Base-by-base conservation (phyloP, 106 monocot species). In the Dendrobium officinale region DNA sequence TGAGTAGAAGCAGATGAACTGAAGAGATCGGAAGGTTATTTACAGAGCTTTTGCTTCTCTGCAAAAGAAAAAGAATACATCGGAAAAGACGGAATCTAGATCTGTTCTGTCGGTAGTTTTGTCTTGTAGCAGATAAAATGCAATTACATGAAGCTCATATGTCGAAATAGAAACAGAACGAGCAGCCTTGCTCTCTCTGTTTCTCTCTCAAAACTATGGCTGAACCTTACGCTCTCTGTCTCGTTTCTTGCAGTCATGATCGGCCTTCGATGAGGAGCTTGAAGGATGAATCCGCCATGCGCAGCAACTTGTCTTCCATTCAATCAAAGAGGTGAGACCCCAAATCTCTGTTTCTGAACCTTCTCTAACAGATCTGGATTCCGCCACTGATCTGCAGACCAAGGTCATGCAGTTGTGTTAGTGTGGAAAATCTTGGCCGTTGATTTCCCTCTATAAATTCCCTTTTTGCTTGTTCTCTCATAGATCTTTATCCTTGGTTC, bases 341-440 rank as follows among this genome's bases (percentile, higher is more conserved):
- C 74, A 4, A 44, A 42, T 43, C 74, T 74, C 43, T 70, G 70
- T 70, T 70, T 70, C 70, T 37, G 70, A 26, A 13, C 33, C 70
- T 67, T 67, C 67, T 68, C 68, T 8, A 15, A 68, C 29, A 26
- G 68, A 68, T 26, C 26, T 4, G 13, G 68, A 22, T 37, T 37
- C 37, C 37, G 37, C 61, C n/a, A 61, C 9, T 61, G 19, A 61
- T 22, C 61, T 51, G 51, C 61, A 61, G 61, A 15, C 56, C 19
- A 16, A 61, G 19, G 4, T 61, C 61, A 61, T 61, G 61, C 61
- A n/a, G 15, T 3, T 61, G 22, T 61, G 22, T 22, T 19, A 22
- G 4, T 22, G 4, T 22, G 61, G 61, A 22, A 1, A 61, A 61
- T 61, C 61, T 19, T 61, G 4, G 61, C 61, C n/a, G 15, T 70